These are phyloP conservation scores for Nicotiana knightiana DNA, from an alignment of 257 asterid genomes.

Conservation along the genomic window DNA sequence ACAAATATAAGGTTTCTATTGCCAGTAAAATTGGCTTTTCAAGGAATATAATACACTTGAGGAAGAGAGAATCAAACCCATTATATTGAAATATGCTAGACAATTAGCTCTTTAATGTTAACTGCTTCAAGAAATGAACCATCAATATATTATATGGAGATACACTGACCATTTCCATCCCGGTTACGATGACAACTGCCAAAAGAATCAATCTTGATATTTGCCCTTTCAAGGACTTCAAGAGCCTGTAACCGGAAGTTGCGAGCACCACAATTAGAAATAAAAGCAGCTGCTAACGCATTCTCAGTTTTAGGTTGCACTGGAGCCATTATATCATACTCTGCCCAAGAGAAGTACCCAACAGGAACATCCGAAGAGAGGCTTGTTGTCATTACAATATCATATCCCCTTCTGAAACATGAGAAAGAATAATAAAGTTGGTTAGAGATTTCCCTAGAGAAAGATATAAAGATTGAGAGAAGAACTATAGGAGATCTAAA, in stretches of 20 bases:
- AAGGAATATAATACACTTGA: not conserved
- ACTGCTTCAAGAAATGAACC: not conserved
- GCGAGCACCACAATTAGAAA: slow-evolving; percentile 90
- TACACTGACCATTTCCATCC: slow-evolving; percentile 64
- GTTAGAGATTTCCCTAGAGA: not conserved
- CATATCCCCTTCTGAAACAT: slow-evolving; percentile 64
- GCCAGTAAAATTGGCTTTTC: not conserved
- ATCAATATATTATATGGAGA: not conserved
- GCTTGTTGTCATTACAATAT: slow-evolving; percentile 87
- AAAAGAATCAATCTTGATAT: slow-evolving; percentile 72
- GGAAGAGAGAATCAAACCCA: not conserved
- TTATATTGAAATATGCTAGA: not conserved
- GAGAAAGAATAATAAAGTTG: not conserved
- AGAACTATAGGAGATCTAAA: not conserved
- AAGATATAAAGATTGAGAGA: not conserved
- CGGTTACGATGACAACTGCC: slow-evolving; percentile 86
- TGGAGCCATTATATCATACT: slow-evolving; percentile 96
- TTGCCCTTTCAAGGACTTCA: slow-evolving; percentile 71
- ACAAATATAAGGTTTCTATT: not conserved
- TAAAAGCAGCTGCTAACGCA: slow-evolving; percentile 90
- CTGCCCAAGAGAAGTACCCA: slow-evolving; percentile 99
- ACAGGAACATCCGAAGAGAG: slow-evolving; percentile 98
- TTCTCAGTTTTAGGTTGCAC: slow-evolving; percentile 74
- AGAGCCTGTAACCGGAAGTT: slow-evolving; percentile 89
- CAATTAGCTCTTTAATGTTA: not conserved